Conservation (phyloP, 169 alveolate genomes). For the Hepatocystis sp. region DNA sequence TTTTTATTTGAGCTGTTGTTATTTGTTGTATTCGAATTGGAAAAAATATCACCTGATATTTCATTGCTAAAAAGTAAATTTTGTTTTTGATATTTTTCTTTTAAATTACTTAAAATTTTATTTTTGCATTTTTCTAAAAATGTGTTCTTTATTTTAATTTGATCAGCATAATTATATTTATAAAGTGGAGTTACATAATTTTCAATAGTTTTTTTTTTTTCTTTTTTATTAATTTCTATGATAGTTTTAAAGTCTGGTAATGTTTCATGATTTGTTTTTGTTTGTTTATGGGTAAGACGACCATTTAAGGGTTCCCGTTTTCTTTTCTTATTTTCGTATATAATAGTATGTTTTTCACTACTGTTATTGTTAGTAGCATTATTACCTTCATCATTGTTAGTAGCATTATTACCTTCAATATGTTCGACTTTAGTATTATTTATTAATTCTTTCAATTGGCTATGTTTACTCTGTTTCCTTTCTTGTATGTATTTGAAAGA, state of each 20-base stretch:
- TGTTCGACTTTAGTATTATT: no score
- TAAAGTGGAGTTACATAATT: constrained; percentile 74
- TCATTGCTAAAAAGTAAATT: constrained; percentile 36
- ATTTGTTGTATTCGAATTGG: no score
- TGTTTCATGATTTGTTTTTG: constrained; percentile 4
- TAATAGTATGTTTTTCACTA: not conserved
- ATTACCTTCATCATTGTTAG: not conserved
- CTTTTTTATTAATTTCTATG: constrained; percentile 42
- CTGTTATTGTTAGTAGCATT: not conserved
- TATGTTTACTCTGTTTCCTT: constrained; percentile 49
- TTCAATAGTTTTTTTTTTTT: constrained; percentile 50
- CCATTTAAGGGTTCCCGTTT: not conserved
- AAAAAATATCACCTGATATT: not conserved
- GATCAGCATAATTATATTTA: constrained; percentile 57
- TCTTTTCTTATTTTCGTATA: not conserved
- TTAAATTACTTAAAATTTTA: constrained; percentile 49
- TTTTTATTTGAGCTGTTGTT: not conserved
- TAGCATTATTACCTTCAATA: no score
- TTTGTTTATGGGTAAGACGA: no score
- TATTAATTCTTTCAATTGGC: no score
- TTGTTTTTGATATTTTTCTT: constrained; percentile 54
- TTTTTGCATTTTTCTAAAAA: constrained; percentile 70
- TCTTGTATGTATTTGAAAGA: constrained; percentile 11
- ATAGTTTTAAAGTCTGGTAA: constrained; percentile 58
- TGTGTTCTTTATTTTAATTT: constrained; percentile 51